These are phyloP conservation scores for Huntiella savannae DNA, from an alignment of 2,329 filamentous ascomycete genomes.

Conservation along the genomic window DNA sequence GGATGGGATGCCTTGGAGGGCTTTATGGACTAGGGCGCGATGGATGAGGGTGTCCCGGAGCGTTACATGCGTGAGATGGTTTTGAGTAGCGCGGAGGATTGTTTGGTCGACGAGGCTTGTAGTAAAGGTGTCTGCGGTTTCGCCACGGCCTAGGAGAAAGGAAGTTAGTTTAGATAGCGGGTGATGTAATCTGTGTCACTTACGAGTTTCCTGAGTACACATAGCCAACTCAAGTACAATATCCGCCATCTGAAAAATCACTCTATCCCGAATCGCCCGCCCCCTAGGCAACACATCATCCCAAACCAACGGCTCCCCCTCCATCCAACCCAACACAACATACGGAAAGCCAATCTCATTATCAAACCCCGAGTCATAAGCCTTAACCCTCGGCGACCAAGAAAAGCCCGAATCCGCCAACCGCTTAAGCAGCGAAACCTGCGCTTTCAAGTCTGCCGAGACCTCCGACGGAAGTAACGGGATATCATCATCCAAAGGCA, in stretches of 20 bases:
- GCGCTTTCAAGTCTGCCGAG: neutral
- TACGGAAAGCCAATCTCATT: slow-evolving; percentile 8
- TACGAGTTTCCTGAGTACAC: slow-evolving; percentile 11
- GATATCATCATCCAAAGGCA: neutral
- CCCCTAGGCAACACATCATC: slow-evolving; percentile 1
- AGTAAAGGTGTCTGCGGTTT: slow-evolving; percentile 7
- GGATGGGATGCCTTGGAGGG: slow-evolving; percentile 2
- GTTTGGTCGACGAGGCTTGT: slow-evolving; percentile 7
- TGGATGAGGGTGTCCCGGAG: slow-evolving; percentile 5
- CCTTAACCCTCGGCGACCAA: slow-evolving; percentile 9
- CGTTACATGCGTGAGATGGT: slow-evolving; percentile 1
- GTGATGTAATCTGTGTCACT: neutral
- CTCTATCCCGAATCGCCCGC: slow-evolving; percentile 1
- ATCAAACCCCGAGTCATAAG: slow-evolving; percentile 2
- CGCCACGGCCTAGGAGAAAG: slow-evolving; percentile 2
- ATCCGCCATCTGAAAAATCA: slow-evolving; percentile 9
- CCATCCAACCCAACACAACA: slow-evolving; percentile 10
- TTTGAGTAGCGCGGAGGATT: slow-evolving; percentile 1
- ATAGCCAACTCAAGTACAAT: slow-evolving; percentile 9
- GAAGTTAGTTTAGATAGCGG: neutral
- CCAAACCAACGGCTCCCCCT: slow-evolving; percentile 1
- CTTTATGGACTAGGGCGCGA: slow-evolving; percentile 6
- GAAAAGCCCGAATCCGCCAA: slow-evolving; percentile 9
- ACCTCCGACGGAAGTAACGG: too few species aligned
- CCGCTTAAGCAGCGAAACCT: neutral